Evolutionary conservation across 805 yeast genomes (phyloP), one percentile per base, ranked within the genome.

Genomic region (Kazachstania bromeliacearum): DNA sequence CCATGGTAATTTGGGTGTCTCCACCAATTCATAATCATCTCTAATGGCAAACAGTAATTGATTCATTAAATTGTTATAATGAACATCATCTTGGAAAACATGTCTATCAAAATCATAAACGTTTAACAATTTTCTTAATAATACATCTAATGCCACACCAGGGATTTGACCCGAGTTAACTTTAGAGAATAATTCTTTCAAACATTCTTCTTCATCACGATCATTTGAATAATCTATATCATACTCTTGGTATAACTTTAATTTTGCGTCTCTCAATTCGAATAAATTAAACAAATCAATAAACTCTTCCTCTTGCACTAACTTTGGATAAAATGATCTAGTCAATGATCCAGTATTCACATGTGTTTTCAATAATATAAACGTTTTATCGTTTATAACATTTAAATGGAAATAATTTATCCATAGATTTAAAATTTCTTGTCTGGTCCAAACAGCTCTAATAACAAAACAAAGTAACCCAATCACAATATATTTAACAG

Each of bases 371-470:
- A 17, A 13, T n/a, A 16, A 15, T 4, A 23, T 12, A 16, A 38
- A 39, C 4, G 34, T 38, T 7, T 27, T 33, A 10, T 37, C 41
- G 28, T 37, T 38, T 25, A 47, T 33, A 2, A 23, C 42, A 31
- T 42, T 35, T 15, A 39, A 29, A 15, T 42, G 40, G 14, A 47
- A 35, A 33, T 36, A 49, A 9, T 46, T 53, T n/a, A 41, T 36
- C 61, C 60, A 56, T 31, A 48, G 36, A 16, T 44, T 50, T 45
- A 47, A 43, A 7, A 57, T 45, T 13, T 53, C 59, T 5, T 42
- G 34, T 2, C 50, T 48, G 12, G 44, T 41, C 46, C 52, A 42
- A 7, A 51, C 14, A 2, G 51, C 42, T 25, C 50, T 43, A 4
- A 45, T 9, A 12, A 48, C 22, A 19, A 46, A 39, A 15, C 47